Evolutionary conservation across 2,329 filamentous ascomycete species (phyloP).

Genomic region (Paraphaeosphaeria sporulosa): DNA sequence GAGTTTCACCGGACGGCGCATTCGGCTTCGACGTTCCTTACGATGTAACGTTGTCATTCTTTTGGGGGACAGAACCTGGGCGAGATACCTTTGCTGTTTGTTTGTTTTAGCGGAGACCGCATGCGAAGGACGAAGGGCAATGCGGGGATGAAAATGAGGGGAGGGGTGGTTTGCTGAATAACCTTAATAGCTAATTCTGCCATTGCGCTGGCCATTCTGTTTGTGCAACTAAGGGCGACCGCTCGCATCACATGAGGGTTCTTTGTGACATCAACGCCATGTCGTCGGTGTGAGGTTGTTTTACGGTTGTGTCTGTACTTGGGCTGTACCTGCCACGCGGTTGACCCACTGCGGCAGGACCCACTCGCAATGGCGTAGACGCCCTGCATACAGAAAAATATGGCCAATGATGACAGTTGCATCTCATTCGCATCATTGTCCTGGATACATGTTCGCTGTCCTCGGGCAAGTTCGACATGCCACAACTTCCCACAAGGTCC

Average conservation of each 20-base stretch:
- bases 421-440: no score
- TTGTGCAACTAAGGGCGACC: background rate
- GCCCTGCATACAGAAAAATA: background rate
- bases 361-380: background rate
- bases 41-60: conserved; percentile 44
- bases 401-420: no score
- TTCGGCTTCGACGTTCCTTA: conserved; percentile 37
- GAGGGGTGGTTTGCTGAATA: conserved; percentile 8
- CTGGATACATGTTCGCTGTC: no score
- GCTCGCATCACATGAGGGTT: background rate
- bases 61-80: conserved; percentile 20
- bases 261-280: background rate
- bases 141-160: background rate
- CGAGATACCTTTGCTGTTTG: conserved; percentile 22
- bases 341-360: conserved; percentile 8
- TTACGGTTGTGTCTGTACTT: background rate
- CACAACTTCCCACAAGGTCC: no score
- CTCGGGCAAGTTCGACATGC: no score
- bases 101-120: conserved; percentile 1
- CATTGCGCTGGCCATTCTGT: conserved; percentile 6
- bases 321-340: background rate
- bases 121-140: conserved; percentile 10
- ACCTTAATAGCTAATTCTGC: conserved; percentile 18
- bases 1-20: conserved; percentile 32
- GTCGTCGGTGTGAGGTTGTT: background rate